Conservation (phyloP, 2,329 filamentous ascomycete species). For the Aspergillus udagawae region DNA sequence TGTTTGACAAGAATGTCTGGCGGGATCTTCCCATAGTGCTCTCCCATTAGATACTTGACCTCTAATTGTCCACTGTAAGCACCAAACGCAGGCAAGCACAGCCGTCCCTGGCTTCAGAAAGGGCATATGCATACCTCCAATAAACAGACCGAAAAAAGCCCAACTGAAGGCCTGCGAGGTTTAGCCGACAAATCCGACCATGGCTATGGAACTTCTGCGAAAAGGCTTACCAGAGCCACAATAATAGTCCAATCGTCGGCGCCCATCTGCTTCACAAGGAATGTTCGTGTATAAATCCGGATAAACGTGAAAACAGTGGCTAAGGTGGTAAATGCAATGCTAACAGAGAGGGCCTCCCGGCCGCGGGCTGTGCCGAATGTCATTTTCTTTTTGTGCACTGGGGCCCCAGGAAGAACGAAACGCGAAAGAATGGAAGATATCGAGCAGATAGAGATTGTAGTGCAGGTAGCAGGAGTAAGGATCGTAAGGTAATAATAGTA, state of each 20-base stretch:
- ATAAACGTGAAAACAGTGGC: slow-evolving; percentile 31
- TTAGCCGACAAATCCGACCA: neutral
- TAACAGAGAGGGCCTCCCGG: slow-evolving; percentile 23
- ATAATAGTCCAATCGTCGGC: slow-evolving; percentile 37
- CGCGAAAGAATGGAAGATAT: neutral
- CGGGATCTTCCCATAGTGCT: slow-evolving; percentile 20
- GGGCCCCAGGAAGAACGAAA: neutral
- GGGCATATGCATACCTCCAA: slow-evolving; percentile 23
- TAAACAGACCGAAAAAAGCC: slow-evolving; percentile 27
- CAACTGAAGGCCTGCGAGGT: slow-evolving; percentile 23
- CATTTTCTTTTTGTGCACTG: slow-evolving; percentile 14
- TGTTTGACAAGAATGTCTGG: slow-evolving; percentile 14
- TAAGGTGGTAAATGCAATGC: slow-evolving; percentile 28
- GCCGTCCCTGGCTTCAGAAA: neutral
- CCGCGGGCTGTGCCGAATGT: slow-evolving; percentile 24
- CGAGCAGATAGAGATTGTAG: neutral
- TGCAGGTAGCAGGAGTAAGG: neutral
- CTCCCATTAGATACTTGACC: slow-evolving; percentile 28
- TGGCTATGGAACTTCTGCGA: neutral
- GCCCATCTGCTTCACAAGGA: slow-evolving; percentile 33
- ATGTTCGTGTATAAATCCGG: slow-evolving; percentile 38
- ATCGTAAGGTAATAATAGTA: neutral
- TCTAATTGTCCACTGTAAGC: slow-evolving; percentile 14
- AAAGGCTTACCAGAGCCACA: slow-evolving; percentile 26
- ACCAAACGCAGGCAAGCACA: neutral